phyloP scores from a whole-genome alignment of 495 filamentous ascomycete species.

The Penicillium coffeae region DNA sequence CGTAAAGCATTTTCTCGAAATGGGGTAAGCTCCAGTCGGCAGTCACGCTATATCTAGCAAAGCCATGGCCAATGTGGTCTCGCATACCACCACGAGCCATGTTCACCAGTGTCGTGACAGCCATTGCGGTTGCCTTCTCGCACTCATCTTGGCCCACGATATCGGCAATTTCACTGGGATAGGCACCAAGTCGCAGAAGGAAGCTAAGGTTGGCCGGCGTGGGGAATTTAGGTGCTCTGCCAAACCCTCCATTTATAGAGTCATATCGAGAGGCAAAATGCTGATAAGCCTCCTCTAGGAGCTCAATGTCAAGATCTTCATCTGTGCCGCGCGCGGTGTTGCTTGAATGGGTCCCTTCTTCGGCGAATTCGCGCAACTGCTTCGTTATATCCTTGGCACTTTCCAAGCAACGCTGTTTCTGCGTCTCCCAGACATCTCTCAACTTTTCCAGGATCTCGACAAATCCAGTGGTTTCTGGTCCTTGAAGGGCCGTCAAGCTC shows the following conservation, averaged over 20 bases:
- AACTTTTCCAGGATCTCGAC: constrained; percentile 81
- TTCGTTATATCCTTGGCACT: constrained; percentile 78
- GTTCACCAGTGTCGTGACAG: constrained; percentile 68
- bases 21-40: constrained; percentile 88
- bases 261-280: constrained; percentile 81
- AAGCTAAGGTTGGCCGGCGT: constrained; percentile 83
- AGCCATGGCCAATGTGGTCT: constrained; percentile 90
- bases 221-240: constrained; percentile 77
- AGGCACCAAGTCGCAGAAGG: constrained; percentile 70
- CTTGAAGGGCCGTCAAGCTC: constrained; percentile 45
- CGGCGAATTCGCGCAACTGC: constrained; percentile 79
- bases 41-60: constrained; percentile 87
- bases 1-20: constrained; percentile 98
- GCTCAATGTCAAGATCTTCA: constrained; percentile 77
- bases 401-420: constrained; percentile 72
- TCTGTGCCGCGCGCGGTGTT: constrained; percentile 51
- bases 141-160: constrained; percentile 83
- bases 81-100: constrained; percentile 87
- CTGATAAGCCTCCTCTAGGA: constrained; percentile 83
- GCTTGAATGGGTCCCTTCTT: constrained; percentile 71
- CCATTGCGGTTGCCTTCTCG: constrained; percentile 73
- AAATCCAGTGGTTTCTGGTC: constrained; percentile 63
- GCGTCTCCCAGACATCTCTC: constrained; percentile 74
- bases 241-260: constrained; percentile 71
- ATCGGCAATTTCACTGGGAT: constrained; percentile 69